Conservation (phyloP, 2,329 filamentous ascomycete species). For the Colletotrichum australisinense region DNA sequence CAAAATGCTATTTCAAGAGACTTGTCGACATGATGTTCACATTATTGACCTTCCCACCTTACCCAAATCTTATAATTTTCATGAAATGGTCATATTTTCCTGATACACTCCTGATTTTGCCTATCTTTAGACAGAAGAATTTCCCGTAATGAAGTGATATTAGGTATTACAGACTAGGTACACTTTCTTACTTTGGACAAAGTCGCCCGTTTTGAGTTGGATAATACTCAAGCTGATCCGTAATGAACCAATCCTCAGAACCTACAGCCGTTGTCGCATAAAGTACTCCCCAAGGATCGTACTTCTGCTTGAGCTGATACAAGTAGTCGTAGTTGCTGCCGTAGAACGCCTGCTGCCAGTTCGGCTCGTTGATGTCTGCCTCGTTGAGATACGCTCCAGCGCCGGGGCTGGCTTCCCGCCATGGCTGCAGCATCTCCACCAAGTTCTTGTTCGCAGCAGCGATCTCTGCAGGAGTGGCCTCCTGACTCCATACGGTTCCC, state of each 20-base stretch:
- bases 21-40: too few relatives aligned
- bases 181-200: not conserved
- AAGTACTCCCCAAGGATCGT: slow-evolving; percentile 49
- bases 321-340: slow-evolving; percentile 48
- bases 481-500: slow-evolving; percentile 39
- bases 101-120: too few relatives aligned
- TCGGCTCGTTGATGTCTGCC: slow-evolving; percentile 49
- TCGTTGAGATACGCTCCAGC: slow-evolving; percentile 45
- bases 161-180: too few relatives aligned
- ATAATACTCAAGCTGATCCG: not conserved
- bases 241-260: slow-evolving; percentile 49
- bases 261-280: slow-evolving; percentile 51
- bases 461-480: slow-evolving; percentile 40
- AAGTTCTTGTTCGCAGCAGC: slow-evolving; percentile 43
- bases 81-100: too few relatives aligned
- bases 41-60: too few relatives aligned
- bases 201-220: not conserved
- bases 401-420: slow-evolving; percentile 40
- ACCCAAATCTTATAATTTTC: too few relatives aligned
- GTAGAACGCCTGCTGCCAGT: slow-evolving; percentile 50
- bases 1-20: too few relatives aligned
- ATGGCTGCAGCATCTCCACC: slow-evolving; percentile 38
- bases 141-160: too few relatives aligned
- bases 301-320: slow-evolving; percentile 48
- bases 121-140: too few relatives aligned